Base-by-base conservation (phyloP, 2,329 filamentous ascomycete species). In the Aspergillus quadricinctus region DNA sequence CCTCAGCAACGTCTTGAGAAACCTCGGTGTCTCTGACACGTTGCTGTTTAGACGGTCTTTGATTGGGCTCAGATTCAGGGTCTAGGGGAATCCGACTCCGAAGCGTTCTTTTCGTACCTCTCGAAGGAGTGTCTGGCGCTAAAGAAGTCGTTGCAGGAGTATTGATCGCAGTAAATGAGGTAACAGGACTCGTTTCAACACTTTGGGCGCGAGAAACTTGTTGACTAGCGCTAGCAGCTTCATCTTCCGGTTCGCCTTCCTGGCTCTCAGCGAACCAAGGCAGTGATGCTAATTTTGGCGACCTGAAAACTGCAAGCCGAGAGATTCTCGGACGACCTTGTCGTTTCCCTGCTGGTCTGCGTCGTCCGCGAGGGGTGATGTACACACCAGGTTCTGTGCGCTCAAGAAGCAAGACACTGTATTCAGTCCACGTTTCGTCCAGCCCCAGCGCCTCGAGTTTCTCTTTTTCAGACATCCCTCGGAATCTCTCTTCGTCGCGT, bases 361-460 rank as follows among this genome's bases (percentile, higher is more conserved):
- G 68, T 54, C 69, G 72, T 19, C 75, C 75, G 41, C 63, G 64
- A 3, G 72, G 66, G 10, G 77, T 77, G 25, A 78, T 55, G 56
- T 77, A 78, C 10, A 77, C 66, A 9, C 77, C 76, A 11, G 73
- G 66, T 3, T 55, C 59, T 11, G 68, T 63, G n/a, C 72, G 71
- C 28, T 75, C 69, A 49, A 76, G 70, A 4, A 72, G 54, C 3
- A 74, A 55, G 25, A 72, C 65, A 31, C 63, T 74, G 55, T 76
- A 76, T 56, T 75, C 72, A 1, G 74, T 75, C 72, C 72, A 77
- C 1, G 66, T 68, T 51, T 75, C 71, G 56, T 77, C 74, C 57
- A 75, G 60, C 1, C 75, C 75, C 53, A 72, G 62, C 23, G 72
- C 69, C 55, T 74, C 69, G 2, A 77, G 65, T 43, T 63, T 71